Percentiles rank a stretch among this genome's conserved stretches.
phyloP scores from a whole-genome alignment of 352 stramenopile genomes.

The Chrysophaeum taylorii region DNA sequence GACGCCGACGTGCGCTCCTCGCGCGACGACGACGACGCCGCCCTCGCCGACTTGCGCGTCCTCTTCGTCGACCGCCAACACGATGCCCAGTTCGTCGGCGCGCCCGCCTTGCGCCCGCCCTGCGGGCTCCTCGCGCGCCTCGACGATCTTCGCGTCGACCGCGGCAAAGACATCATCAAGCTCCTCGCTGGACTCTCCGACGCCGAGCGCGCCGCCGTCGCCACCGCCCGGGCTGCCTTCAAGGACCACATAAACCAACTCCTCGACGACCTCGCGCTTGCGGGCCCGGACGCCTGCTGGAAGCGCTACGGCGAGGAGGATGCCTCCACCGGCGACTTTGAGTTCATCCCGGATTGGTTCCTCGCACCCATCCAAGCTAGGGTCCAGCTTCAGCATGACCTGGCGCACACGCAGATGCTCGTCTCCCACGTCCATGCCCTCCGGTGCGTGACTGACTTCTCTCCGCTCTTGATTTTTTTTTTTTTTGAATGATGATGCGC shows the following conservation, averaged over 20 bases:
- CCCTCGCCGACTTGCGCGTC: neutral
- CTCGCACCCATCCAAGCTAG: neutral
- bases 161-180: too few species aligned
- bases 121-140: too few species aligned
- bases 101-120: too few species aligned
- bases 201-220: too few species aligned
- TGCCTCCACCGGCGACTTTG: neutral
- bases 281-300: too few species aligned
- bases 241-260: neutral
- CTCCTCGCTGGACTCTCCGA: too few species aligned
- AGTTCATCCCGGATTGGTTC: constrained; percentile 1
- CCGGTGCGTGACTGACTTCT: neutral
- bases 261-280: neutral
- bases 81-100: too few species aligned
- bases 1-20: neutral
- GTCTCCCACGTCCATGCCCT: neutral
- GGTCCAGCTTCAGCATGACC: neutral
- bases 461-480: too few species aligned
- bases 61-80: neutral
- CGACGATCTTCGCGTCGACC: too few species aligned
- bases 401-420: constrained; percentile 10
- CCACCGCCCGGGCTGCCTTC: too few species aligned
- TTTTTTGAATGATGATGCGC: too few species aligned
- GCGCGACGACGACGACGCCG: neutral
- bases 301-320: neutral